Base-by-base conservation (phyloP, 768 basidiomycete genomes). In the Mycena albidolilacea region DNA sequence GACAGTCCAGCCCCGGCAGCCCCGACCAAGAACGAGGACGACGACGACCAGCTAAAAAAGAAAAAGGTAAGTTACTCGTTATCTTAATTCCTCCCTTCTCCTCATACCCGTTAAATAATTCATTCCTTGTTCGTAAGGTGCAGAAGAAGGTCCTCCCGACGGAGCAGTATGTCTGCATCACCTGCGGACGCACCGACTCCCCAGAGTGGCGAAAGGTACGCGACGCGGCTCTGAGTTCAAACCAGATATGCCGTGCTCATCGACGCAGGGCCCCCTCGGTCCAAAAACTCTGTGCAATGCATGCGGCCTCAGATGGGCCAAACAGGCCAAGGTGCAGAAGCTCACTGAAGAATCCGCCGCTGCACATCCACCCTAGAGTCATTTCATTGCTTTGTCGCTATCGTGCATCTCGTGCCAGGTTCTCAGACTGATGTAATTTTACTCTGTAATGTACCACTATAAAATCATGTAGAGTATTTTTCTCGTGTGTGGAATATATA, bases 211-310 rank as follows among this genome's bases (percentile, higher is more conserved):
- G 97, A 77, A 97, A 96, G 88, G 95, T 85, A 35, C 23, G 82
- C 43, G 21, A 44, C 43, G 43, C 54, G 9, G 44, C 52, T 57
- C 12, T 73, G 63, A 65, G 12, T 69, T 44, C 58, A 38, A 23
- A 48, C 9, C 37, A 67, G 70, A 71, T 55, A 30, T 30, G 30
- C 30, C 30, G 30, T 30, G 37, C 65, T 70, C 46, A 62, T 41
- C 71, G 63, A 41, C 57, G 7, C 75, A 95, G 95, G 97, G 97
- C 12, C 97, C 97, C 1, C 87, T 90, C 67, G 97, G 97, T 44
- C 96, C 97, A 1, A 99, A 98, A 84, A 98, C 97, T n/a, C 84
- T 98, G 6, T 98, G 97, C 86, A 98, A 98, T 82, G 97, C 97
- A 2, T 98, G 97, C 76, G 97, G 97, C 35, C 83, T 99, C 50